Evolutionary conservation across 2,329 filamentous ascomycete species (phyloP).

Genomic region (Sporothrix brunneoviolacea): DNA sequence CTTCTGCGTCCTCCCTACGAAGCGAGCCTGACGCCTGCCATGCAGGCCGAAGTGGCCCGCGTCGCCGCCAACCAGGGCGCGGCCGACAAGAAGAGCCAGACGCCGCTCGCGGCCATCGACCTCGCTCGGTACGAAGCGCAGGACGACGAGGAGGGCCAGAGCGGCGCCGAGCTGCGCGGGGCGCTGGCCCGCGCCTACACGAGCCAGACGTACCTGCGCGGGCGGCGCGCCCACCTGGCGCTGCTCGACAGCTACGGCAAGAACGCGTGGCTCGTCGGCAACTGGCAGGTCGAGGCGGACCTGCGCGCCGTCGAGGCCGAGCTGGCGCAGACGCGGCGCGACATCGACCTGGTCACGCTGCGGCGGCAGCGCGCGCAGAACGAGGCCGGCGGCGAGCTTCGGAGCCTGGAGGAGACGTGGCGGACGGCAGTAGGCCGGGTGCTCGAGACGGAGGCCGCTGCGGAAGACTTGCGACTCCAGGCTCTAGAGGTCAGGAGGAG

Average conservation of each 20-base stretch:
- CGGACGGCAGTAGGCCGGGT: constrained; percentile 68
- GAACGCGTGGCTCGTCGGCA: constrained; percentile 86
- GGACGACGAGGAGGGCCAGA: constrained; percentile 43
- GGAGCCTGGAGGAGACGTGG: constrained; percentile 67
- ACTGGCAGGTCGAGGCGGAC: constrained; percentile 70
- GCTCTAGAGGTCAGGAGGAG: constrained; percentile 57
- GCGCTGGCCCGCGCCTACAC: constrained; percentile 51
- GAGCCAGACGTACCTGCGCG: constrained; percentile 43
- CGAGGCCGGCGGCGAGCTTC: constrained; percentile 64
- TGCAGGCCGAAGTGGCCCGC: constrained; percentile 62
- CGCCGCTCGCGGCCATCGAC: constrained; percentile 57
- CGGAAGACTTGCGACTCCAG: constrained; percentile 62
- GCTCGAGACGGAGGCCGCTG: constrained; percentile 80
- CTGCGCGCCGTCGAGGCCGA: constrained; percentile 66
- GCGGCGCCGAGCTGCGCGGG: too few relatives aligned
- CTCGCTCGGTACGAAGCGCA: constrained; percentile 76
- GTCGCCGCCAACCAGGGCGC: constrained; percentile 37
- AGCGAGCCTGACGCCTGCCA: constrained; percentile 56
- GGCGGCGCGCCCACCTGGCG: constrained; percentile 51
- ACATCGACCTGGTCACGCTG: constrained; percentile 67
- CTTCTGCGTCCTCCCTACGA: constrained; percentile 47
- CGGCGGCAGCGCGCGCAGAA: constrained; percentile 65
- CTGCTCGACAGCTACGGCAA: constrained; percentile 78
- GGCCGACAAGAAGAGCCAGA: constrained; percentile 11
- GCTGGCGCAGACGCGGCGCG: constrained; percentile 58